Percentiles rank a stretch among this genome's conserved stretches.
Evolutionary conservation across 257 asterid species (phyloP).

Genomic region (Avicennia marina): DNA sequence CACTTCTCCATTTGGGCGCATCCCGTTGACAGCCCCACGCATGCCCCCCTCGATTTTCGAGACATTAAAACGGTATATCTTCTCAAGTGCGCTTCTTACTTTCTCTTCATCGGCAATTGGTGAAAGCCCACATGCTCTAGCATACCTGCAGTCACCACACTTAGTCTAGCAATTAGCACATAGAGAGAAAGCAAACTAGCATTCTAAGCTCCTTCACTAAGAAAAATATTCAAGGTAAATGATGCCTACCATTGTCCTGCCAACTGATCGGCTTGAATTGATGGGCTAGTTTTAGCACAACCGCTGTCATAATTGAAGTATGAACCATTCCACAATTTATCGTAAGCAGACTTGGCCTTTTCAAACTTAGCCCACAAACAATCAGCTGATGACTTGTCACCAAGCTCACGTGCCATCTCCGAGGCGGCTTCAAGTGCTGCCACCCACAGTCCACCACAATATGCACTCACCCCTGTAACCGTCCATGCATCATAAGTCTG

Average conservation of each 20-base stretch:
- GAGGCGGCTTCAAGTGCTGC: constrained; percentile 96
- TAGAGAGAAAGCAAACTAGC: no score
- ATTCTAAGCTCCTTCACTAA: no score
- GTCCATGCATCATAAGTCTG: constrained; percentile 98
- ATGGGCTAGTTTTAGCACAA: constrained; percentile 58
- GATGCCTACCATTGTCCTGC: constrained; percentile 86
- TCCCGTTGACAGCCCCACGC: constrained; percentile 87
- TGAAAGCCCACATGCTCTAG: constrained; percentile 80
- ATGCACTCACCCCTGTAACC: constrained; percentile 89
- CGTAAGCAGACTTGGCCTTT: constrained; percentile 78
- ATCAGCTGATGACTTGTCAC: constrained; percentile 71
- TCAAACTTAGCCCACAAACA: constrained; percentile 73
- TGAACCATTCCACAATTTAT: constrained; percentile 83
- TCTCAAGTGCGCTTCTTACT: constrained; percentile 68
- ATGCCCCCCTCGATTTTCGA: constrained; percentile 72
- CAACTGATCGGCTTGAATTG: constrained; percentile 95
- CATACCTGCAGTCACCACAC: constrained; percentile 90
- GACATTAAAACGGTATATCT: constrained; percentile 70
- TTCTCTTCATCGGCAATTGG: constrained; percentile 83
- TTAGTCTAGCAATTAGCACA: no score
- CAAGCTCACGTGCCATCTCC: constrained; percentile 74
- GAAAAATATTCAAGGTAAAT: background rate
- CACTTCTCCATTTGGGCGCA: constrained; percentile 82
- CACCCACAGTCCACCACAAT: constrained; percentile 97
- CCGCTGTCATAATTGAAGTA: constrained; percentile 81